phyloP scores from a whole-genome alignment of 106 monocot species.

The Triglochin maritima region DNA sequence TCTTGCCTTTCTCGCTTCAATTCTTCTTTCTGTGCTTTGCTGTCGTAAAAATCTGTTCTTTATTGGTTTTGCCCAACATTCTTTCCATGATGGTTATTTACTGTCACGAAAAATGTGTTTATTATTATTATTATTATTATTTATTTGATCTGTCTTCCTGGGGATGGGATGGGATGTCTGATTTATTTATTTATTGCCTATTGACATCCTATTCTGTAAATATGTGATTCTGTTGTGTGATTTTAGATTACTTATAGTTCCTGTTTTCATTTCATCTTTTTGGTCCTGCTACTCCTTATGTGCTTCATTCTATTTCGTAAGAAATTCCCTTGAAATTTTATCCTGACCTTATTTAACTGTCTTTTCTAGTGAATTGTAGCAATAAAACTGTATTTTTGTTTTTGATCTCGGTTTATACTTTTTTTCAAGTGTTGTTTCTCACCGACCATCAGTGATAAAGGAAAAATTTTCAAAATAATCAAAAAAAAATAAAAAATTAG shows the following conservation, averaged over 20 bases:
- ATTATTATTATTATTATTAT: background rate
- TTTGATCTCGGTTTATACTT: no score
- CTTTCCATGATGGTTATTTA: background rate
- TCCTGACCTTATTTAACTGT: background rate
- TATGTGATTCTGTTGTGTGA: background rate
- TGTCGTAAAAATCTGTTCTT: no score
- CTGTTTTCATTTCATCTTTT: background rate
- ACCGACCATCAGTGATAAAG: no score
- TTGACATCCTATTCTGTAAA: background rate
- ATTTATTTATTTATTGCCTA: background rate
- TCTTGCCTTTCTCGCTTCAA: no score
- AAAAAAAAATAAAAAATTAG: no score
- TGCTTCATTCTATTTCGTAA: background rate
- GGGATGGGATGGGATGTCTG: background rate
- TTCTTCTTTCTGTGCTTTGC: no score
- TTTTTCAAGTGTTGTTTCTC: no score
- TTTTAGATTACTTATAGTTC: background rate
- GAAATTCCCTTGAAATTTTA: background rate
- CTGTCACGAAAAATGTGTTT: background rate
- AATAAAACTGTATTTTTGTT: no score
- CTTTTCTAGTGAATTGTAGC: background rate
- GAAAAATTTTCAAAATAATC: no score
- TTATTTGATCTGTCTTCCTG: background rate
- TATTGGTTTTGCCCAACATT: background rate
- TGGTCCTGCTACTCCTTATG: background rate